Evolutionary conservation across 495 filamentous ascomycete species (phyloP).

Genomic region (Aspergillus ostianus): DNA sequence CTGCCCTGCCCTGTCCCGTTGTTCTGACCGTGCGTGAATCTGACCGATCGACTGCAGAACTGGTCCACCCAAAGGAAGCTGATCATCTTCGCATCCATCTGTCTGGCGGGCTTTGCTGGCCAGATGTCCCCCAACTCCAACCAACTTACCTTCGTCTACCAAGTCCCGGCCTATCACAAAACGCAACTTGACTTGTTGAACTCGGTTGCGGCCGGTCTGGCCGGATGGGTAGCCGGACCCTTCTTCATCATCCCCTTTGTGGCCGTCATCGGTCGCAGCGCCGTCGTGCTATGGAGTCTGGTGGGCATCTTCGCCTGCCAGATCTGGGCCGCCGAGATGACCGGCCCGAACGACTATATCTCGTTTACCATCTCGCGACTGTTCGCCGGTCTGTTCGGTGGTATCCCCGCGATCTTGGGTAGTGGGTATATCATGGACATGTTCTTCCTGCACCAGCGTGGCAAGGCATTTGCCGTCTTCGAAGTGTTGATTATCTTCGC

Average conservation of each 20-base stretch:
- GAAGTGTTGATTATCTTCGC: constrained; percentile 42
- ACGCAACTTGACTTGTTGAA: constrained; percentile 30
- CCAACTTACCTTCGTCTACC: constrained; percentile 31
- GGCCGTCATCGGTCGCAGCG: constrained; percentile 38
- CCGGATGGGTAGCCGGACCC: constrained; percentile 41
- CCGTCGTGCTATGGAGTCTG: constrained; percentile 46
- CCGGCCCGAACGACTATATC: constrained; percentile 37
- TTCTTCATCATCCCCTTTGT: constrained; percentile 43
- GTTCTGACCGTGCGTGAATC: not conserved
- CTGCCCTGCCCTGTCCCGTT: not conserved
- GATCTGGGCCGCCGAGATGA: constrained; percentile 46
- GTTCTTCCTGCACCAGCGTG: constrained; percentile 48
- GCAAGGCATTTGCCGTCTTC: constrained; percentile 43
- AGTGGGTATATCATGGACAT: constrained; percentile 41
- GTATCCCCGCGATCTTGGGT: constrained; percentile 38
- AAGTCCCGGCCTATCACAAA: constrained; percentile 30
- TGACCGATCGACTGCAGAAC: constrained; percentile 27
- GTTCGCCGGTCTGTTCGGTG: constrained; percentile 41
- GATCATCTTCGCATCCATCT: constrained; percentile 30
- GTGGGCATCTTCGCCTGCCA: constrained; percentile 32
- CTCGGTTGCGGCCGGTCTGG: constrained; percentile 33
- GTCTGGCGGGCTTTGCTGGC: constrained; percentile 32
- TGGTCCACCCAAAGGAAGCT: constrained; percentile 46
- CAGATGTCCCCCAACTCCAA: constrained; percentile 32
- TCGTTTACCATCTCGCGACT: constrained; percentile 44